These are phyloP conservation scores for Cotoneaster glaucophyllus DNA, from an alignment of 306 rosid species.

Conservation along the genomic window DNA sequence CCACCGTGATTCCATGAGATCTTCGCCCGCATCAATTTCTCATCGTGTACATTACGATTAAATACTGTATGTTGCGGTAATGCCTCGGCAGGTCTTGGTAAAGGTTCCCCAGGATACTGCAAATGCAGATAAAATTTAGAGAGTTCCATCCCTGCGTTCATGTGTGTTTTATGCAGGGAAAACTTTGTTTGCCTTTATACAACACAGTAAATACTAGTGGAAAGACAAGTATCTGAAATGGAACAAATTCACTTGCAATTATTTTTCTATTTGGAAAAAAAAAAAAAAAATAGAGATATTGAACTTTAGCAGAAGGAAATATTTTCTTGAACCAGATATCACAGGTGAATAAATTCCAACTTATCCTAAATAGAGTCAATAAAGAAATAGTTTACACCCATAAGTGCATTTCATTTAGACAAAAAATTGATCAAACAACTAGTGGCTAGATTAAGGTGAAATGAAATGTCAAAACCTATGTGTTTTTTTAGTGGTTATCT, in stretches of 20 bases:
- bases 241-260: neutral
- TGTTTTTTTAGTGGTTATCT: neutral
- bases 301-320: neutral
- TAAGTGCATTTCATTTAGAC: neutral
- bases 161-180: neutral
- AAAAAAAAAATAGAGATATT: neutral
- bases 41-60: slow-evolving; percentile 27
- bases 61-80: slow-evolving; percentile 23
- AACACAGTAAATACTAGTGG: neutral
- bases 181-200: neutral
- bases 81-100: slow-evolving; percentile 24
- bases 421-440: neutral
- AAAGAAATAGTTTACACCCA: neutral
- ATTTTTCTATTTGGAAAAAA: neutral
- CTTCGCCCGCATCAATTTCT: slow-evolving; percentile 32
- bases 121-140: slow-evolving; percentile 21
- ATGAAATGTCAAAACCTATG: neutral
- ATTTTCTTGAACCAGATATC: neutral
- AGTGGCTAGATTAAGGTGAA: neutral
- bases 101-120: slow-evolving; percentile 37
- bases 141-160: neutral
- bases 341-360: neutral
- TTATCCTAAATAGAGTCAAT: neutral
- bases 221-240: neutral
- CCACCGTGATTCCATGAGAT: slow-evolving; percentile 76